These are phyloP conservation scores for Aspergillus sp. DNA, from an alignment of 2,329 filamentous ascomycete species.

Conservation along the genomic window DNA sequence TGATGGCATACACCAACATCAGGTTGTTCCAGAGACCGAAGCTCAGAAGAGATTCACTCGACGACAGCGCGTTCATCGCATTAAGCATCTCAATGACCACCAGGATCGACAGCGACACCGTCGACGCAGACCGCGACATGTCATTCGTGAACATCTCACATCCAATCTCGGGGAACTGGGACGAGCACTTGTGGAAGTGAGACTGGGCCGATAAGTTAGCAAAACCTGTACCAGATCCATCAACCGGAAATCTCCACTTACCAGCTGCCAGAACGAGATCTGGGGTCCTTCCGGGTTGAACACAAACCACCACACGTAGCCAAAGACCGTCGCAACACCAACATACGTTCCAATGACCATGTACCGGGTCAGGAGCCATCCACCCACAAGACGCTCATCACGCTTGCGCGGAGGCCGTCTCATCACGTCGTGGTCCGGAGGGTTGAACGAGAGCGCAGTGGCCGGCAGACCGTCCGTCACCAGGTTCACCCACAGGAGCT, in stretches of 20 bases:
- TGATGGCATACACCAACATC: slow-evolving; percentile 95
- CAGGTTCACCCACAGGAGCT: slow-evolving; percentile 97
- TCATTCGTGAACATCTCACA: slow-evolving; percentile 89
- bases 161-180: slow-evolving; percentile 82
- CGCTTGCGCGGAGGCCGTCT: slow-evolving; percentile 85
- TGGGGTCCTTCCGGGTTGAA: slow-evolving; percentile 87
- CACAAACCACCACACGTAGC: slow-evolving; percentile 99
- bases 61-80: slow-evolving; percentile 95
- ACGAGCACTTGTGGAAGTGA: slow-evolving; percentile 89
- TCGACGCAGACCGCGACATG: slow-evolving; percentile 85
- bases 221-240: slow-evolving; percentile 8
- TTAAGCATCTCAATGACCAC: slow-evolving; percentile 99
- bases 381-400: slow-evolving; percentile 86
- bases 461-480: slow-evolving; percentile 96
- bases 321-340: slow-evolving; percentile 88
- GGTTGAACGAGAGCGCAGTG: slow-evolving; percentile 96
- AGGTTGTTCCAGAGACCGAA: slow-evolving; percentile 98
- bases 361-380: slow-evolving; percentile 97
- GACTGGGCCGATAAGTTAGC: slow-evolving; percentile 42
- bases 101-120: slow-evolving; percentile 83
- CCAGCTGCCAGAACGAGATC: slow-evolving; percentile 84
- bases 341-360: slow-evolving; percentile 95
- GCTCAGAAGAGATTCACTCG: slow-evolving; percentile 88
- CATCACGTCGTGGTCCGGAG: slow-evolving; percentile 98
- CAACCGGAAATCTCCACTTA: slow-evolving; percentile 32